Base-by-base conservation (phyloP, 2,329 filamentous ascomycete species). In the Colletotrichum sp. region DNA sequence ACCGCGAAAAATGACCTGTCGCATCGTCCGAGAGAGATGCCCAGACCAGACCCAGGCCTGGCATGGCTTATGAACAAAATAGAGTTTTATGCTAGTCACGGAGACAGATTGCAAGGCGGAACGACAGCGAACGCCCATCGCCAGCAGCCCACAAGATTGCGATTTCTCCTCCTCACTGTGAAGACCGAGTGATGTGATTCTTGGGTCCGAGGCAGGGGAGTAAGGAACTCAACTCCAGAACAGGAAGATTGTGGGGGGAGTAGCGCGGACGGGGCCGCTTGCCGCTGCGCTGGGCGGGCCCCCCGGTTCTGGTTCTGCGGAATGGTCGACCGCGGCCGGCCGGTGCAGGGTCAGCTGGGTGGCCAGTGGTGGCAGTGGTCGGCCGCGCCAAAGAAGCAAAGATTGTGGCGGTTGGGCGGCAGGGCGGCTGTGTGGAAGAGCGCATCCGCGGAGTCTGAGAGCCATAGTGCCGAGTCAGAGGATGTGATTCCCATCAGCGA, bases 201-300 rank as follows among this genome's bases (percentile, higher is more conserved):
- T 24, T 57, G 52, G 52, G 24, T 26, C 13, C 52, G 21, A 57
- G 39, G 39, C 39, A 44, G 39, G 39, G 39, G 39, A 44, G 39
- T 44, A 44, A 44, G 39, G 39, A 44, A 6, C 39, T 57, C 6
- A 6, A 6, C 52, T 57, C 52, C 52, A 57, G 52, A 57, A 57
- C n/a, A 57, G 52, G 52, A 57, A 26, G 21, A 57, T 57, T 57
- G 52, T 26, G 52, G n/a, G 57, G 32, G 39, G n/a, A n/a, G 39
- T 44, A 44, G 2, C 34, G 72, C 72, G 72, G 68, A 67, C 68
- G 72, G 72, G 18, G 68, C 62, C 62, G 72, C 52, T 71, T 65
- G 39, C 72, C 72, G 72, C 49, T 34, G 60, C 59, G 30, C 59
- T 24, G 39, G 16, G 39, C 18, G 39, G 39, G 39, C 39, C 32